phyloP scores from a whole-genome alignment of 2,329 filamentous ascomycete species.

The Parasarocladium wereldwijsianum region DNA sequence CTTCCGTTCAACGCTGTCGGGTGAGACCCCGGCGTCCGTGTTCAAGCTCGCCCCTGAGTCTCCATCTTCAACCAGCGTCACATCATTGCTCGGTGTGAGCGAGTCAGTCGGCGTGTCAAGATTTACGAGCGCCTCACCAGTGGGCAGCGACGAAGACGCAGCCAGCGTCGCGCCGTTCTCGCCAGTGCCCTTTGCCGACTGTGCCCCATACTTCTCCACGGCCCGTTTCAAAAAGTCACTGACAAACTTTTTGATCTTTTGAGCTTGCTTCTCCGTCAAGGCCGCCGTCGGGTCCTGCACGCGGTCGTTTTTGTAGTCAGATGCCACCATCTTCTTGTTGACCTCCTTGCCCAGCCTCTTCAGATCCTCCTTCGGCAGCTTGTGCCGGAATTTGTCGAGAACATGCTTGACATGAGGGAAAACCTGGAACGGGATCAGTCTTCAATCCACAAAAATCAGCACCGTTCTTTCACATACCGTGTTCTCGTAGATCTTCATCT shows the following conservation, averaged over 20 bases:
- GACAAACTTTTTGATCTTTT: conserved; percentile 71
- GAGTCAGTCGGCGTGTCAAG: conserved; percentile 10
- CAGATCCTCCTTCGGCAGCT: conserved; percentile 66
- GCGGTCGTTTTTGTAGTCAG: conserved; percentile 82
- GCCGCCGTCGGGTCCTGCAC: conserved; percentile 61
- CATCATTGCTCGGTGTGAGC: conserved; percentile 5
- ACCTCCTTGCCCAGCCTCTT: conserved; percentile 52
- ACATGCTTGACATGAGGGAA: conserved; percentile 76
- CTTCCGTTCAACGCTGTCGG: conserved; percentile 40
- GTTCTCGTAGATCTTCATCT: conserved; percentile 90
- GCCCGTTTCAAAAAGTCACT: conserved; percentile 80
- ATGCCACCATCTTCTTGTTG: conserved; percentile 77
- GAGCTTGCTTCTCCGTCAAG: conserved; percentile 63
- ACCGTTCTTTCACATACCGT: conserved; percentile 46
- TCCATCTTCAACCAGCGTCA: conserved; percentile 27
- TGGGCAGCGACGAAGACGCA: conserved; percentile 4
- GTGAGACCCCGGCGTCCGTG: conserved; percentile 24
- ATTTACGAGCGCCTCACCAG: conserved; percentile 3
- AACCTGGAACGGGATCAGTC: conserved; percentile 36
- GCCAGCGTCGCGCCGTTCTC: conserved; percentile 8
- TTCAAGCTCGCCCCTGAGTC: too few species aligned
- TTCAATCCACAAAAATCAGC: conserved; percentile 5
- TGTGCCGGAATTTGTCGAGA: conserved; percentile 73
- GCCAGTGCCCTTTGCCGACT: conserved; percentile 37
- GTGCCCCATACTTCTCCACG: conserved; percentile 55